Evolutionary conservation across 2,329 filamentous ascomycete species (phyloP), one percentile per base, ranked within the genome.

Genomic region (Botrytis fabae): DNA sequence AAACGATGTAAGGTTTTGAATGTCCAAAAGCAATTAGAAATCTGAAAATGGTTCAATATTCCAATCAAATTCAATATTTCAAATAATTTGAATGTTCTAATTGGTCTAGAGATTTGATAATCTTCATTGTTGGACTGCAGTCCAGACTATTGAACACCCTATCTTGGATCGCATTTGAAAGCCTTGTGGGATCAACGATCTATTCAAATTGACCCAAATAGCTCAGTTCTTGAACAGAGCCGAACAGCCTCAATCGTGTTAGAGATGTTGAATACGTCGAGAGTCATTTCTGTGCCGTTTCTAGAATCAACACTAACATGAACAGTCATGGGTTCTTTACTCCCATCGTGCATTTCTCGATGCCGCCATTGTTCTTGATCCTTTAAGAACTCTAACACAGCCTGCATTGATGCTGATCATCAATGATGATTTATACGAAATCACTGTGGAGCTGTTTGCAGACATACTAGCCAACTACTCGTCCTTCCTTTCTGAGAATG

Each of bases 251-350:
- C 20, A 38, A n/a, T 38, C 28, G 48, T 68, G 48, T n/a, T 18
- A 68, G 28, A 68, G 9, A 68, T 68, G 1, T 57, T 57, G 1
- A 25, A 42, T 32, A 68, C 40, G 18, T 4, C 38, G 25, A 57
- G 48, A 57, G 32, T 38, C 35, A 68, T 42, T 57, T 18, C 10
- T 42, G 18, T 18, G n/a, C 42, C 20, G 1, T 28, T 44, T 46
- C 46, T 12, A 8, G 62, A 59, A 22, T 20, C 18, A 16, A 48
- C 16, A 60, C 75, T 78, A 70, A 76, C 57, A 54, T 73, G 51
- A 20, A 71, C 25, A 92, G 90, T 87, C 91, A 7, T 95, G 92
- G 92, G 86, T 94, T 46, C 86, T 89, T 77, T 94, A 94, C 78
- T 90, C 90, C 8, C 91, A 94, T 78, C 87, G 88, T 48, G 85